Evolutionary conservation across 768 basidiomycete species (phyloP).

Genomic region (Leccinum ochraceum): DNA sequence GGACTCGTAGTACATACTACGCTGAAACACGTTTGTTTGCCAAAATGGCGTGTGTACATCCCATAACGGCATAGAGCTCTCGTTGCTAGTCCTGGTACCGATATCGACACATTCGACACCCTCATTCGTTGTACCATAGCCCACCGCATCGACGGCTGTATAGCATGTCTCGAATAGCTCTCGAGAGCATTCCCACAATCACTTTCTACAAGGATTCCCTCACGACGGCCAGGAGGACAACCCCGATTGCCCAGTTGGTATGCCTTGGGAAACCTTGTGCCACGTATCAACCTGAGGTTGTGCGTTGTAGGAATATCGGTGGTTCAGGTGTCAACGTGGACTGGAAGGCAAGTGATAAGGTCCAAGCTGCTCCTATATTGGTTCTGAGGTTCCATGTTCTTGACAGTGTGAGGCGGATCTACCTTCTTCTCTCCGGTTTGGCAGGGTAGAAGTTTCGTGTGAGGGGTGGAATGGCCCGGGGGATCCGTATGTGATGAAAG

Average conservation of each 20-base stretch:
- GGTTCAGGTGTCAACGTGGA: constrained; percentile 79
- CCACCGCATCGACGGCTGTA: not conserved
- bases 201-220: constrained; percentile 72
- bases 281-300: constrained; percentile 77
- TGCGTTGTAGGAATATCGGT: constrained; percentile 82
- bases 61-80: constrained; percentile 12
- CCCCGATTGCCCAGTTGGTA: constrained; percentile 72
- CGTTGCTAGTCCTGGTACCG: not conserved
- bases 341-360: constrained; percentile 69
- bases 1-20: not conserved
- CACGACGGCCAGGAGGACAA: constrained; percentile 67
- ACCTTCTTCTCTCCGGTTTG: constrained; percentile 79
- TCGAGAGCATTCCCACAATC: constrained; percentile 71
- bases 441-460: constrained; percentile 82
- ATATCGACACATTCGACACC: constrained; percentile 1
- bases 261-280: constrained; percentile 81
- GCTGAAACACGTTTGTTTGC: constrained; percentile 1
- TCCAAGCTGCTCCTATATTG: constrained; percentile 3
- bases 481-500: constrained; percentile 84
- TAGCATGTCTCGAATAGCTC: constrained; percentile 66
- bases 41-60: constrained; percentile 6
- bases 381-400: constrained; percentile 10
- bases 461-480: constrained; percentile 88
- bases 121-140: not conserved
- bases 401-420: constrained; percentile 88